Evolutionary conservation across 2,329 filamentous ascomycete species (phyloP).

Genomic region (Colletotrichum tropicale): DNA sequence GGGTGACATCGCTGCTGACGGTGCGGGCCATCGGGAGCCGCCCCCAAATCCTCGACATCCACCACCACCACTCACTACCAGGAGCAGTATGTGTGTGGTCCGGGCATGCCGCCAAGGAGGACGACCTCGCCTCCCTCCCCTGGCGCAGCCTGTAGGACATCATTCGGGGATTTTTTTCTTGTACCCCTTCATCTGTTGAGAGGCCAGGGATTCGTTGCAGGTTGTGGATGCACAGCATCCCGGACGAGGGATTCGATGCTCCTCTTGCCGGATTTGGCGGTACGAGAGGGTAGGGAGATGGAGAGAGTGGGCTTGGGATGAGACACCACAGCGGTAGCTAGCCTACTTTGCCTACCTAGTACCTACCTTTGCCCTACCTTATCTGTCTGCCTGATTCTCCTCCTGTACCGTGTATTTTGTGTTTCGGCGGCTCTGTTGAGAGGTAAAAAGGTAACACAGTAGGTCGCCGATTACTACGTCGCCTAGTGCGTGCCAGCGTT

Average conservation of each 20-base stretch:
- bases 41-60: background rate
- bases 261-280: background rate
- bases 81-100: background rate
- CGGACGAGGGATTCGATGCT: background rate
- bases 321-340: background rate
- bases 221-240: background rate
- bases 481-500: background rate
- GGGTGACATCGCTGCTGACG: background rate
- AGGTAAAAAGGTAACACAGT: background rate
- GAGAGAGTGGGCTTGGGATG: background rate
- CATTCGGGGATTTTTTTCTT: background rate
- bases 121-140: background rate
- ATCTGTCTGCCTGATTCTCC: background rate
- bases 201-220: background rate
- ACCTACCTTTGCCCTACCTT: background rate
- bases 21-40: background rate
- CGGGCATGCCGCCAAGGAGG: background rate
- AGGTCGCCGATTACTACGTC: constrained; percentile 10
- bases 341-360: background rate
- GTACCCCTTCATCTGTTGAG: background rate
- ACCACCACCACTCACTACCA: background rate
- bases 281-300: background rate
- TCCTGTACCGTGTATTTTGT: background rate
- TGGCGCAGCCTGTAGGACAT: background rate
- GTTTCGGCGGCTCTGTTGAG: background rate